Base-by-base conservation (phyloP, 345 rosid genomes). In the Erodium maritimum region DNA sequence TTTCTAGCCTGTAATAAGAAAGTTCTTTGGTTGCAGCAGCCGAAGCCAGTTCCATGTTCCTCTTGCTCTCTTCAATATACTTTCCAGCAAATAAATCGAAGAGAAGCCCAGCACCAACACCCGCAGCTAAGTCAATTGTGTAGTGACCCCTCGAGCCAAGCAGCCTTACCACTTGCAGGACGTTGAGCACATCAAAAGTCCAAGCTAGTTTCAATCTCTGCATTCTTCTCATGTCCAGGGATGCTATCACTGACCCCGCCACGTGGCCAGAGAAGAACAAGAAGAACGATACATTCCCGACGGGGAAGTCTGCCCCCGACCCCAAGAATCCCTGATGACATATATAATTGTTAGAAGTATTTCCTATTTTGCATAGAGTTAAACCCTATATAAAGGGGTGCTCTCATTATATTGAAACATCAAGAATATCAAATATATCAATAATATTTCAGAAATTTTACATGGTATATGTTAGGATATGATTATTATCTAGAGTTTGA, bases 181-280 rank as follows among this genome's bases (percentile, higher is more conserved):
- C 71, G 57, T 91, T 91, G 23, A 91, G 85, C 19, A 70, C 61
- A 58, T 91, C 98, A 62, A 82, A 91, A 19, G 75, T 46, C 80
- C 75, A 69, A 1, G 98, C 96, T 69, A 86, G 14, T 61, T 65
- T 73, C 64, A 80, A 58, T 65, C 96, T 79, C 65, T 74, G 71
- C 86, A 79, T 76, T 61, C 96, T 72, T 67, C 89, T 74, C 96
- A 86, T 88, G 69, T 91, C 98, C 20, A 80, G 73, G 0, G 96
- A 81, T 20, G 96, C 93, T 17, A 91, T 91, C 85, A 88, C 83
- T 0, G 96, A 83, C 5, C 95, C 96, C 0, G 91, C 96, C 0
- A 91, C 95, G 18, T 91, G 96, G n/a, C 98, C 98, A 0, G 96
- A 91, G 84, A 72, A 88, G 71, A 91, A 88, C 12, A 88, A 80